Evolutionary conservation across 1,284 basidiomycete genomes (phyloP).

Genomic region (Melanopsichium pennsylvanicum): DNA sequence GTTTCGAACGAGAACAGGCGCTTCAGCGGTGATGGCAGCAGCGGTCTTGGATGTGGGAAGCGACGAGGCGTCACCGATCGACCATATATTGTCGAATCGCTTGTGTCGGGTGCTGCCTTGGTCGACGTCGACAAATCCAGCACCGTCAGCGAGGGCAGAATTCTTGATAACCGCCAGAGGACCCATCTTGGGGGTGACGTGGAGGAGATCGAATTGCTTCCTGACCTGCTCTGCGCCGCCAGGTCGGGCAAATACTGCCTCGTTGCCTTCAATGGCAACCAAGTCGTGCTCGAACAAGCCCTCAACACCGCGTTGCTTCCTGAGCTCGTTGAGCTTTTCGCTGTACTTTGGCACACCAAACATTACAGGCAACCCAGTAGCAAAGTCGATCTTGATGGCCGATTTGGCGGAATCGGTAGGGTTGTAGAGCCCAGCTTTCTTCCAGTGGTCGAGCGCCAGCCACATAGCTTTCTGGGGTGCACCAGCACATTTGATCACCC

Average conservation of each 20-base stretch:
- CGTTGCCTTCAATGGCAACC: slow-evolving; percentile 73
- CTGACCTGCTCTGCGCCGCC: slow-evolving; percentile 67
- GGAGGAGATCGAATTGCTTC: slow-evolving; percentile 82
- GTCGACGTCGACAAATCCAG: slow-evolving; percentile 76
- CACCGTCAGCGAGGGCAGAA: slow-evolving; percentile 71
- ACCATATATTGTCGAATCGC: slow-evolving; percentile 83
- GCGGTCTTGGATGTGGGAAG: slow-evolving; percentile 95
- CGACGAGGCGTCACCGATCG: slow-evolving; percentile 87
- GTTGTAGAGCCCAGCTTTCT: slow-evolving; percentile 48
- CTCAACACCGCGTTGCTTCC: slow-evolving; percentile 80
- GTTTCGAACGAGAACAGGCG: slow-evolving; percentile 92
- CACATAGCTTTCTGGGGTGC: slow-evolving; percentile 69
- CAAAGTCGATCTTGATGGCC: slow-evolving; percentile 76
- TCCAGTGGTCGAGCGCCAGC: slow-evolving; percentile 61
- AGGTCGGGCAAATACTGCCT: slow-evolving; percentile 75
- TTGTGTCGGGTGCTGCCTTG: slow-evolving; percentile 81
- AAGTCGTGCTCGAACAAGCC: slow-evolving; percentile 86
- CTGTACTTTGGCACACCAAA: slow-evolving; percentile 86
- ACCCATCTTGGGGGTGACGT: slow-evolving; percentile 90
- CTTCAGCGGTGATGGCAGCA: slow-evolving; percentile 88
- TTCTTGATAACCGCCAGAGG: slow-evolving; percentile 82
- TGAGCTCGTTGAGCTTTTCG: slow-evolving; percentile 80
- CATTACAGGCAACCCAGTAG: slow-evolving; percentile 88
- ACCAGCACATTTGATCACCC: slow-evolving; percentile 93
- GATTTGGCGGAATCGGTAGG: slow-evolving; percentile 65